Base-by-base conservation (phyloP, 768 basidiomycete species). In the Boletellus sp. region DNA sequence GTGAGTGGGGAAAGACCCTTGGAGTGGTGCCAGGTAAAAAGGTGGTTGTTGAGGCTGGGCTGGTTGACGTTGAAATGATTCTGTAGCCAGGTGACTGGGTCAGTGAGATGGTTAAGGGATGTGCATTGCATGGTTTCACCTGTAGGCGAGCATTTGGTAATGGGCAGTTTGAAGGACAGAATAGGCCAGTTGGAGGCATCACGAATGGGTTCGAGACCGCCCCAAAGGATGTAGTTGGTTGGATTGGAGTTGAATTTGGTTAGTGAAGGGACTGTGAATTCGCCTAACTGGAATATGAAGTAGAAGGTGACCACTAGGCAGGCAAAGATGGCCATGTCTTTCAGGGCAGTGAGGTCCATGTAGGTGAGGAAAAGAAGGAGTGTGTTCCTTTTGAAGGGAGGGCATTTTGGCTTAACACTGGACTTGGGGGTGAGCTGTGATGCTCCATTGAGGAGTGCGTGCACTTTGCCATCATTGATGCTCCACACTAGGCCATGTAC, bases 401-500 rank as follows among this genome's bases (percentile, higher is more conserved):
- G 24, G 0, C 69, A 53, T 24, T 70, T 68, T 23, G 54, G 47
- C 5, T 64, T 26, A 35, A 63, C 65, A 0, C 70, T 70, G 0
- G 65, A 37, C 2, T 26, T 9, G 0, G 48, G 44, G 0, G 48
- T 22, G 2, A 54, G 32, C 0, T 15, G 15, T 16, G 36, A 38
- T 0, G 48, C 32, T 0, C 52, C 52, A 15, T 54, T 57, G 0
- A 78, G 54, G 0, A 72, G 26, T 0, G 61, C 49, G 0, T 71
- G 60, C 13, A 72, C 28, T 19, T 70, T 58, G 0, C 40, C 36
- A 1, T 62, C 38, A 22, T 72, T 54, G 1, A 70, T 40, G 0
- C 15, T 23, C 76, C 75, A 79, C 0, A 19, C 22, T 0, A 70
- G 12, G 0, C 74, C 62, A 48, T 80, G 76, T 0, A 79, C 38